Percentiles rank a stretch among this genome's conserved stretches.
phyloP scores from a whole-genome alignment of 192 early-diverging fungal species.

The Entomortierella chlamydospora region DNA sequence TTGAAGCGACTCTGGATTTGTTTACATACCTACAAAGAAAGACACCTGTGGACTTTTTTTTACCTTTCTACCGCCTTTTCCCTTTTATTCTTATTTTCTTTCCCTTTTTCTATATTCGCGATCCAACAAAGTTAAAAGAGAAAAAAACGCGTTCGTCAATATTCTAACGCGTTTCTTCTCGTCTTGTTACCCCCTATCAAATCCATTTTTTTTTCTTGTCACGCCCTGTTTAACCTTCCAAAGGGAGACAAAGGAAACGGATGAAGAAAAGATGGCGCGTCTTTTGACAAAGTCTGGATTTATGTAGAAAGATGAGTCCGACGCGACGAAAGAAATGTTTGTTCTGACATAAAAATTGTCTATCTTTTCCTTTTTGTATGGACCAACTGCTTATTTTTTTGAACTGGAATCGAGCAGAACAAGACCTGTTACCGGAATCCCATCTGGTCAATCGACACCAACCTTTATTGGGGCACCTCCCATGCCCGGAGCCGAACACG shows the following conservation, averaged over 20 bases:
- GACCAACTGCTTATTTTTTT: too few relatives aligned
- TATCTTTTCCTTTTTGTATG: conserved; percentile 4
- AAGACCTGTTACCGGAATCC: conserved; percentile 11
- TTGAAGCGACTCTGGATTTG: too few relatives aligned
- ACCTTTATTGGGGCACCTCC: background rate
- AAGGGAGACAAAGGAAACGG: conserved; percentile 69
- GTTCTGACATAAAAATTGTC: background rate
- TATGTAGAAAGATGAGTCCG: conserved; percentile 59
- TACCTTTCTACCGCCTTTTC: background rate
- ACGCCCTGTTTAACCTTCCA: conserved; percentile 1
- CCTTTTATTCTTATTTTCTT: background rate
- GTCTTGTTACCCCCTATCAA: background rate
- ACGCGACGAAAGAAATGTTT: background rate
- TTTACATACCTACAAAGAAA: too few relatives aligned
- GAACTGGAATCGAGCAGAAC: conserved; percentile 4
- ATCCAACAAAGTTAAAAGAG: background rate
- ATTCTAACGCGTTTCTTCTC: background rate
- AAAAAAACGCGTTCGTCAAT: conserved; percentile 11
- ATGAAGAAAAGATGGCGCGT: conserved; percentile 84
- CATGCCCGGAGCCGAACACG: too few relatives aligned
- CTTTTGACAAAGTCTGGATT: conserved; percentile 84
- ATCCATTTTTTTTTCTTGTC: conserved; percentile 13
- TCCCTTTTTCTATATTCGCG: background rate
- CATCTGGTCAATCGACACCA: background rate
- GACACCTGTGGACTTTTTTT: too few relatives aligned